Conservation (phyloP, 2,329 filamentous ascomycete genomes). For the Ophiostoma quercus region DNA sequence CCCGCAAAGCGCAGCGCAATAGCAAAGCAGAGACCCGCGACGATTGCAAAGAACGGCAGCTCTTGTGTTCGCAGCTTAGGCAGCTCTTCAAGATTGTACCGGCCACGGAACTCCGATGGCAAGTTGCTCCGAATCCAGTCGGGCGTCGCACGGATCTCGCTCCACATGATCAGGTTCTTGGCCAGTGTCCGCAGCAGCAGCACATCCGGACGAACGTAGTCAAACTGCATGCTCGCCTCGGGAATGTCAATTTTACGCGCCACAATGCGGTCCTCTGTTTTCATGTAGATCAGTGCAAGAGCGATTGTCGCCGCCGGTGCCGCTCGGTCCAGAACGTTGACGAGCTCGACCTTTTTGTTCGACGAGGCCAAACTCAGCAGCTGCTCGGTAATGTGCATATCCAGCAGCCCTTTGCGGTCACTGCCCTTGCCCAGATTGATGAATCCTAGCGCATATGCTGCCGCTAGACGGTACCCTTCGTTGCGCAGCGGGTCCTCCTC, state of each 20-base stretch:
- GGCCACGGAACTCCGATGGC: slow-evolving; percentile 61
- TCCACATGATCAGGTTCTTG: slow-evolving; percentile 90
- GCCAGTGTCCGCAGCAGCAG: slow-evolving; percentile 85
- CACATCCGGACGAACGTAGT: slow-evolving; percentile 90
- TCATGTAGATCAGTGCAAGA: slow-evolving; percentile 91
- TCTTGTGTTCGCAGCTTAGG: slow-evolving; percentile 69
- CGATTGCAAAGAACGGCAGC: slow-evolving; percentile 86
- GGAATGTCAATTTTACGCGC: slow-evolving; percentile 92
- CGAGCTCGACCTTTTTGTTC: slow-evolving; percentile 83
- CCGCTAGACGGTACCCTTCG: slow-evolving; percentile 92
- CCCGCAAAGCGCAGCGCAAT: slow-evolving; percentile 70
- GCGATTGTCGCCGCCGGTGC: slow-evolving; percentile 91
- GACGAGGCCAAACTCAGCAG: slow-evolving; percentile 79
- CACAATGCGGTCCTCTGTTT: slow-evolving; percentile 80
- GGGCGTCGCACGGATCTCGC: slow-evolving; percentile 65
- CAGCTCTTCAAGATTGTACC: slow-evolving; percentile 56
- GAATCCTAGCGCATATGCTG: slow-evolving; percentile 86
- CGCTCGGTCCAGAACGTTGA: slow-evolving; percentile 88
- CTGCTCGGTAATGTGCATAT: slow-evolving; percentile 89
- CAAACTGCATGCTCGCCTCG: slow-evolving; percentile 83
- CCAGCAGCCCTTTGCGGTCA: slow-evolving; percentile 80
- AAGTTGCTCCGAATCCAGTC: slow-evolving; percentile 72
- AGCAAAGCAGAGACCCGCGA: slow-evolving; percentile 81
- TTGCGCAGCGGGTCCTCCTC: slow-evolving; percentile 83
- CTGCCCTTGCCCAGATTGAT: slow-evolving; percentile 92